A percentile compares a stretch with the other conserved stretches of the same genome.
These are phyloP conservation scores for Cordyceps javanica DNA, from an alignment of 2,329 filamentous ascomycete genomes.

Conservation along the genomic window DNA sequence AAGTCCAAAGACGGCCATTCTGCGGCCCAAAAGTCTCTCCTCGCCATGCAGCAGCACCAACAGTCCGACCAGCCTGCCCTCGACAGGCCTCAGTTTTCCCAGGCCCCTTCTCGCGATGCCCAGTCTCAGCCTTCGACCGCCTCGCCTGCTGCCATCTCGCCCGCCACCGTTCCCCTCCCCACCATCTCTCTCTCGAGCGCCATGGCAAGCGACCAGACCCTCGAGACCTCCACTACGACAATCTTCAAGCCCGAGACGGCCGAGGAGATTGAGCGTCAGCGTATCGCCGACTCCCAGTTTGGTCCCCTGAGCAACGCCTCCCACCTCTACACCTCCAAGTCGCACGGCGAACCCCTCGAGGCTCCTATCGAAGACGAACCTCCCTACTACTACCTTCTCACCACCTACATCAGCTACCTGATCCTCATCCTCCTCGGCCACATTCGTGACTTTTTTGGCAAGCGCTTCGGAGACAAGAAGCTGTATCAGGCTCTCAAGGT, in stretches of 20 bases:
- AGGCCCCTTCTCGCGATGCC: neutral
- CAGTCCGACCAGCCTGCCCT: neutral
- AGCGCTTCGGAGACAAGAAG: slow-evolving; percentile 81
- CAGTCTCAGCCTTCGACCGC: slow-evolving; percentile 23
- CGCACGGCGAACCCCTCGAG: slow-evolving; percentile 72
- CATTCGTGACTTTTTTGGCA: slow-evolving; percentile 94
- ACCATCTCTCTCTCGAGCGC: slow-evolving; percentile 89
- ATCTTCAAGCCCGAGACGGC: slow-evolving; percentile 83
- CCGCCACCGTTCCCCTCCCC: slow-evolving; percentile 71
- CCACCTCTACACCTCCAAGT: slow-evolving; percentile 85
- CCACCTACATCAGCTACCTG: slow-evolving; percentile 97
- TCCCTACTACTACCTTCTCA: slow-evolving; percentile 93
- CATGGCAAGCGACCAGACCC: slow-evolving; percentile 65
- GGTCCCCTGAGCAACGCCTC: slow-evolving; percentile 73
- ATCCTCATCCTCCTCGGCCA: slow-evolving; percentile 94
- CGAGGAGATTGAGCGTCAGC: slow-evolving; percentile 71
- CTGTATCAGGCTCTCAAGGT: slow-evolving; percentile 75
- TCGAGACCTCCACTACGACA: slow-evolving; percentile 66
- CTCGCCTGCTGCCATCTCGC: slow-evolving; percentile 59
- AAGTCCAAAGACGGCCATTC: slow-evolving; percentile 61
- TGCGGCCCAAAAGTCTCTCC: slow-evolving; percentile 60
- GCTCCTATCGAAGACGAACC: slow-evolving; percentile 90
- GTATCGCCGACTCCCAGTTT: slow-evolving; percentile 82
- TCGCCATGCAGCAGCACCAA: slow-evolving; percentile 54
- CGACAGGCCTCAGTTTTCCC: neutral